Evolutionary conservation across 345 rosid species (phyloP).

Genomic region (Bruguiera parviflora): DNA sequence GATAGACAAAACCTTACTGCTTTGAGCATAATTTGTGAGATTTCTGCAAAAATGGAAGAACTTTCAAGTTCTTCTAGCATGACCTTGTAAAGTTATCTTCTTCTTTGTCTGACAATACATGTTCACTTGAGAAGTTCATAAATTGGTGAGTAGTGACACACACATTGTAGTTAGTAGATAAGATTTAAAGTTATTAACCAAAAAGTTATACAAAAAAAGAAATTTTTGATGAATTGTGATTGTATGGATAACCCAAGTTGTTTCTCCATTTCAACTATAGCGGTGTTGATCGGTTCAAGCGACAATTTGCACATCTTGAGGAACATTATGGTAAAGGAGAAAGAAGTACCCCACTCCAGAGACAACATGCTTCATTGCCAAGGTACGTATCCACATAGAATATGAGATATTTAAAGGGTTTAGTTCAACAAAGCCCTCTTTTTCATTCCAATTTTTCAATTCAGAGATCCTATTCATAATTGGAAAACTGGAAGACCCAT

Average conservation of each 20-base stretch:
- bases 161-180: too few species aligned
- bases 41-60: too few species aligned
- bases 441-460: neutral
- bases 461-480: neutral
- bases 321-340: slow-evolving; percentile 84
- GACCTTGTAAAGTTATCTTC: too few species aligned
- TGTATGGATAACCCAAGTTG: neutral
- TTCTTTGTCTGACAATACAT: too few species aligned
- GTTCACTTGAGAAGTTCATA: too few species aligned
- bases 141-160: too few species aligned
- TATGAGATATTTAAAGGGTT: neutral
- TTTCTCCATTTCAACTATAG: slow-evolving; percentile 36
- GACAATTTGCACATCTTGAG: slow-evolving; percentile 97
- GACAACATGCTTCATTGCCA: slow-evolving; percentile 95
- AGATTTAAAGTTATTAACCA: too few species aligned
- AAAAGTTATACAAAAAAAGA: neutral
- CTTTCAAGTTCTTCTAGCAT: too few species aligned
- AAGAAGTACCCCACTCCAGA: slow-evolving; percentile 68
- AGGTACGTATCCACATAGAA: slow-evolving; percentile 41
- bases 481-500: too few species aligned
- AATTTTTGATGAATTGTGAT: neutral
- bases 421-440: neutral
- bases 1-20: too few species aligned
- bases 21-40: too few species aligned
- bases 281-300: slow-evolving; percentile 97